phyloP scores from a whole-genome alignment of 116 monocot species.

The Papilionanthe hybrid region DNA sequence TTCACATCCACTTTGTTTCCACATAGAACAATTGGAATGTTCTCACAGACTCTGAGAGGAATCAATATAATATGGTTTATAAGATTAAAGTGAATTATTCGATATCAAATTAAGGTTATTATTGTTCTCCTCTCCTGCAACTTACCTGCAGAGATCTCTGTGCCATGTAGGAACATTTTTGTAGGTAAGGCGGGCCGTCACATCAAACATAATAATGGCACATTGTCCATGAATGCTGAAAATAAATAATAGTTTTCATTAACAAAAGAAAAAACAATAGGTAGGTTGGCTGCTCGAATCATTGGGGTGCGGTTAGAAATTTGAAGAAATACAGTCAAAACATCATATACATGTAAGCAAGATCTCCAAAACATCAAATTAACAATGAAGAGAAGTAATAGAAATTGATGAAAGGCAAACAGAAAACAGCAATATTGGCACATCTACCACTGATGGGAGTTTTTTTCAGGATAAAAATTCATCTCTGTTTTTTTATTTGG shows the following conservation, averaged over 20 bases:
- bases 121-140: neutral
- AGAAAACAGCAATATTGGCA: too few relatives aligned
- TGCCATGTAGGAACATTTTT: constrained; percentile 80
- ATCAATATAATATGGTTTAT: neutral
- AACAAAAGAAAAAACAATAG: too few relatives aligned
- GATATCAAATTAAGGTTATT: neutral
- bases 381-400: too few relatives aligned
- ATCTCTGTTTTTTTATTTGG: too few relatives aligned
- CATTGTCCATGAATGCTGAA: constrained; percentile 68
- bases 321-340: too few relatives aligned
- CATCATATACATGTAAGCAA: too few relatives aligned
- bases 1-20: constrained; percentile 93
- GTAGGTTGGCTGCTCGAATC: too few relatives aligned
- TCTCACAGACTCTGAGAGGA: constrained; percentile 61
- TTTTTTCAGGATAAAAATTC: too few relatives aligned
- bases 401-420: too few relatives aligned
- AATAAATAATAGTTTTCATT: neutral
- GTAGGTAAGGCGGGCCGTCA: constrained; percentile 55
- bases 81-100: neutral
- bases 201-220: constrained; percentile 67
- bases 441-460: too few relatives aligned
- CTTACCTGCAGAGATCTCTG: constrained; percentile 64
- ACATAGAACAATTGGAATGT: constrained; percentile 76
- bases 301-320: too few relatives aligned
- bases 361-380: too few relatives aligned